Percentiles rank a stretch among this genome's conserved stretches.
Evolutionary conservation across 805 yeast species (phyloP).

Genomic region (Saccharomycodes ludwigii): DNA sequence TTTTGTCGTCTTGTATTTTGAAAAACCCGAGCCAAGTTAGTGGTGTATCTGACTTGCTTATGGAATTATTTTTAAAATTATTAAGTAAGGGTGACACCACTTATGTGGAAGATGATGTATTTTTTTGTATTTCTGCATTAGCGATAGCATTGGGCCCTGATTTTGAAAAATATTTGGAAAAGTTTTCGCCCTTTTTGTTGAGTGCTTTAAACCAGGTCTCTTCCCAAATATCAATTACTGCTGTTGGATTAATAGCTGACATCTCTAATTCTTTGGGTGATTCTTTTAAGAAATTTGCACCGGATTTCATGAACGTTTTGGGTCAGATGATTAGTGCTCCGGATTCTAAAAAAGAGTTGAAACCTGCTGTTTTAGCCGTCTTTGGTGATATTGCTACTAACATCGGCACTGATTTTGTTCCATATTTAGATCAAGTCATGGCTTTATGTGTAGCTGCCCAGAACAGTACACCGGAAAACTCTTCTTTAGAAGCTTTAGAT

Average conservation of each 20-base stretch:
- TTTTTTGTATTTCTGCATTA: conserved; percentile 82
- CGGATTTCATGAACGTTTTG: conserved; percentile 71
- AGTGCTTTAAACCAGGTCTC: conserved; percentile 74
- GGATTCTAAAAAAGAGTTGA: conserved; percentile 64
- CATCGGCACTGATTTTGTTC: conserved; percentile 64
- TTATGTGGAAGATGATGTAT: conserved; percentile 81
- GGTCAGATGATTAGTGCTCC: conserved; percentile 59
- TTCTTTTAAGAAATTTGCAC: conserved; percentile 59
- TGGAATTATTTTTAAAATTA: conserved; percentile 70
- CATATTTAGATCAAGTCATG: conserved; percentile 71
- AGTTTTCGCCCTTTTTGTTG: conserved; percentile 73
- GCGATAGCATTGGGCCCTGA: conserved; percentile 66
- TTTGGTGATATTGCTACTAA: conserved; percentile 94
- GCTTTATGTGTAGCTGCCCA: conserved; percentile 60
- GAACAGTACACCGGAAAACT: conserved; percentile 48
- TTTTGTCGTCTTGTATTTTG: conserved; percentile 74
- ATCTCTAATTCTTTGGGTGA: conserved; percentile 79
- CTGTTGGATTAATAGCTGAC: conserved; percentile 92
- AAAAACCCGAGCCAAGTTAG: conserved; percentile 57
- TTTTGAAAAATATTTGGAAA: conserved; percentile 66
- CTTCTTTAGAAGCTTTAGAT: conserved; percentile 63
- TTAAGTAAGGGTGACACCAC: conserved; percentile 53
- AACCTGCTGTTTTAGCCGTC: conserved; percentile 81
- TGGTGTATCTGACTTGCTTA: conserved; percentile 67
- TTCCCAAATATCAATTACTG: conserved; percentile 73